Evolutionary conservation across 768 basidiomycete genomes (phyloP).

Genomic region (Lentinus brumalis): DNA sequence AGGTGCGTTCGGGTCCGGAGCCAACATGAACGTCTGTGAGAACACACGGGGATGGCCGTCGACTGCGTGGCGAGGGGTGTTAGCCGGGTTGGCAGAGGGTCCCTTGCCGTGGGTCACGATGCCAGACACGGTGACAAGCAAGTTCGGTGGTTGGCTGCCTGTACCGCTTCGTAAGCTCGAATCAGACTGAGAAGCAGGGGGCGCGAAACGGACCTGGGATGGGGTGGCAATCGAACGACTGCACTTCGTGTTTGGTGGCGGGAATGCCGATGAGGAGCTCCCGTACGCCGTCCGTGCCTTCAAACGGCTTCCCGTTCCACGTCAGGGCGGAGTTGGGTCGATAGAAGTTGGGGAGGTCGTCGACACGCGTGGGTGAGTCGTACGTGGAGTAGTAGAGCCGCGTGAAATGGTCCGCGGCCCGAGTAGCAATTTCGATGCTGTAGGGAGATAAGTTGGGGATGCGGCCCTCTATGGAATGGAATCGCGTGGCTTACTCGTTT

Average conservation of each 20-base stretch:
- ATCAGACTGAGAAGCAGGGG: conserved; percentile 1
- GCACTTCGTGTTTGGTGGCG: conserved; percentile 78
- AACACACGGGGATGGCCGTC: conserved; percentile 86
- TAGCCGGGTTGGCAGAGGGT: conserved; percentile 57
- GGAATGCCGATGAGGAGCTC: conserved; percentile 75
- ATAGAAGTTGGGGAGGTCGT: conserved; percentile 81
- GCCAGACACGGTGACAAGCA: conserved; percentile 80
- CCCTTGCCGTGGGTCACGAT: conserved; percentile 72
- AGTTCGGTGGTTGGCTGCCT: conserved; percentile 79
- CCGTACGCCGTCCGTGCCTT: conserved; percentile 69
- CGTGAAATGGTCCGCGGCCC: conserved; percentile 82
- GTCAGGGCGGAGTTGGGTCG: conserved; percentile 73
- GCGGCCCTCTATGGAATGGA: not conserved
- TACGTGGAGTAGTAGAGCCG: conserved; percentile 82
- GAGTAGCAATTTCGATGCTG: conserved; percentile 84
- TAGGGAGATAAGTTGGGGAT: not conserved
- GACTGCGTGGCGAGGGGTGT: conserved; percentile 47
- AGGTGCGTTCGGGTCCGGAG: conserved; percentile 69
- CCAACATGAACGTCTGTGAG: conserved; percentile 85
- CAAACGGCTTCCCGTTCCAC: conserved; percentile 85
- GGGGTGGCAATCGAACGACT: conserved; percentile 88
- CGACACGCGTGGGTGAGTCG: conserved; percentile 75
- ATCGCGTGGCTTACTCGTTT: conserved; percentile 33
- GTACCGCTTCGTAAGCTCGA: not conserved
- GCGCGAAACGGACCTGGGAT: conserved; percentile 62